Evolutionary conservation across 495 filamentous ascomycete genomes (phyloP), one percentile per base, ranked within the genome.

Genomic region (Annulohypoxylon nitens): DNA sequence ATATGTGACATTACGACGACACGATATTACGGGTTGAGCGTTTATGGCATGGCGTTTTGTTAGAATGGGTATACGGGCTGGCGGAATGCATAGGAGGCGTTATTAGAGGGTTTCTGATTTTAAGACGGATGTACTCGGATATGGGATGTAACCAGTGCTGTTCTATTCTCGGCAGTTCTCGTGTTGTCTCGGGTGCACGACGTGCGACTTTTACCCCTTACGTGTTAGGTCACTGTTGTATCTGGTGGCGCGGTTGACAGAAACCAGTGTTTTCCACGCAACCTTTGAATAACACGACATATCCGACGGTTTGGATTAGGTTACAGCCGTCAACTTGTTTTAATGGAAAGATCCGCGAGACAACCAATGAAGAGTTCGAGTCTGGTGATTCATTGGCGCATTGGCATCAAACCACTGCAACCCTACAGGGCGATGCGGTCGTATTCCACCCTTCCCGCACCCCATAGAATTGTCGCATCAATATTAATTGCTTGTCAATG

Each of bases 291-390:
- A 50, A 12, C 11, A 60, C 20, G 8, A 30, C 25, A 57, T 60
- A 73, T 68, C 59, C 64, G 70, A 64, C 50, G 25, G 59, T 34
- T 64, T 60, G 64, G 64, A 45, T 54, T 51, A 45, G 14, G 51
- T 47, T 41, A 33, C 50, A 41, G 12, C 41, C 39, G 26, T 45
- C 59, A 73, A 73, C 51, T 41, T 67, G 43, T 57, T 71, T 36
- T 60, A 54, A 39, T 43, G 16, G 57, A 51, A 43, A 36, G 47
- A 11, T 48, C 51, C 43, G 41, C 51, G 50, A 10, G 30, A 36
- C 39, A 48, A 9, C 48, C 67, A 62, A 69, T 69, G 10, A 16
- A 33, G 26, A 11, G 6, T n/a, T 37, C n/a, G 58, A 14, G 3
- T 11, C 8, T 30, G 23, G 66, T 69, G 48, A 62, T 69, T 34